Evolutionary conservation across 805 yeast species (phyloP), one percentile per base, ranked within the genome.

Genomic region (Lachancea cidri): DNA sequence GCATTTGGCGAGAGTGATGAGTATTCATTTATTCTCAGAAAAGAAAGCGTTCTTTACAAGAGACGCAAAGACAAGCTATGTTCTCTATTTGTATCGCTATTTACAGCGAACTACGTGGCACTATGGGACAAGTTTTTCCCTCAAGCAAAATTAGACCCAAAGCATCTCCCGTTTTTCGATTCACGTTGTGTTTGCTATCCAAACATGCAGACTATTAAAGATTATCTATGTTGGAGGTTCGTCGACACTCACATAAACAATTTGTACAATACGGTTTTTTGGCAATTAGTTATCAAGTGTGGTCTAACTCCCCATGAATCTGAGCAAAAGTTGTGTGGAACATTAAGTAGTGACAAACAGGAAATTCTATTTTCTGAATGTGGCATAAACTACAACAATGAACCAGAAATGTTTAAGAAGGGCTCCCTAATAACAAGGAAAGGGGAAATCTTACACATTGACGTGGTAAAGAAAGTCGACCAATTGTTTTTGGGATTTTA

Each of bases 1-100:
- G 95, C 96, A 0, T 93, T 83, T 58, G 98, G 98, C 0, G 98
- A 93, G 54, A 83, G 95, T 29, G 98, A 93, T 62, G 98, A 93
- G 65, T 93, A 84, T 58, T 82, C 91, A 11, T 91, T 91, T 60
- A 74, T 91, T 4, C 64, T 93, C 39, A 67, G 79, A 25, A 75
- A 72, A 33, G 69, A 69, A 24, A 79, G 93, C n/a, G 65, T 65
- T 1, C 60, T 91, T 45, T 91, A 83, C 55, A 95, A 89, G 49
- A 69, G 98, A 53, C 66, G 98, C 45, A 89, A 84, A 46, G 66
- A 68, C 62, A 93, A 93, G 60, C 65, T 93, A 24, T 79, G 85
- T 0, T 76, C 93, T 2, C 79, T 94, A 1, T 81, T 93, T 62
- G 89, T 86, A 4, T 81, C 94, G 27, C 71, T 83, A 9, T 86